Evolutionary conservation across 1,284 basidiomycete genomes (phyloP).

Genomic region (Phaffia rhodozyma): DNA sequence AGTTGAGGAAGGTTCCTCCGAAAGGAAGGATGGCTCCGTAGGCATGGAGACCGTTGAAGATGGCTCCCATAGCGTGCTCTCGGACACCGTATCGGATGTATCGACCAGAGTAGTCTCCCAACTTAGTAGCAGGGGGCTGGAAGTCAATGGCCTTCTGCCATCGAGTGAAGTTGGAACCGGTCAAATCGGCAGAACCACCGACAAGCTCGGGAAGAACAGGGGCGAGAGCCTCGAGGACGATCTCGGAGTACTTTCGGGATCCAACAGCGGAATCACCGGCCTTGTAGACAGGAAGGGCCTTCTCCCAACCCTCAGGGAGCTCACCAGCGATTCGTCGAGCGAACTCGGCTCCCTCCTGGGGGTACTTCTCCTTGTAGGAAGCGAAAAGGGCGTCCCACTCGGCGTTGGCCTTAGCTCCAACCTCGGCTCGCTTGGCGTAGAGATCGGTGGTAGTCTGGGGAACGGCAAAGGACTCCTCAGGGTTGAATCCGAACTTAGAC

Average conservation of each 20-base stretch:
- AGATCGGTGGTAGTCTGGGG: conserved; percentile 60
- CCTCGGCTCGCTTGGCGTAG: conserved; percentile 55
- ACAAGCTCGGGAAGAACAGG: conserved; percentile 68
- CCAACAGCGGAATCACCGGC: conserved; percentile 71
- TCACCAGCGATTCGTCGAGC: conserved; percentile 69
- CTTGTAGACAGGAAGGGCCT: conserved; percentile 65
- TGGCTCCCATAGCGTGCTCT: conserved; percentile 94
- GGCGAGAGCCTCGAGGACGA: conserved; percentile 64
- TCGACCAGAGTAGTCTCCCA: conserved; percentile 73
- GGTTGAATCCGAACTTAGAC: conserved; percentile 70
- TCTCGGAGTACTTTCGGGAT: conserved; percentile 85
- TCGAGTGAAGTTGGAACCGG: conserved; percentile 81
- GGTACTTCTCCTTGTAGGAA: conserved; percentile 64
- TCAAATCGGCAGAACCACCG: conserved; percentile 86
- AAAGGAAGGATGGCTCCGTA: conserved; percentile 78
- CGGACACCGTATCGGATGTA: conserved; percentile 95
- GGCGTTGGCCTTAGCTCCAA: conserved; percentile 60
- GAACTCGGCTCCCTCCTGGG: conserved; percentile 73
- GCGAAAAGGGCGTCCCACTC: conserved; percentile 64
- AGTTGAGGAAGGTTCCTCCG: conserved; percentile 67
- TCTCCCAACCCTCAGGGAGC: conserved; percentile 79
- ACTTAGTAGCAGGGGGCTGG: conserved; percentile 73
- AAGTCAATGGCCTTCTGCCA: conserved; percentile 58
- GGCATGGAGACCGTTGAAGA: conserved; percentile 76
- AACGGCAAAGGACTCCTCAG: conserved; percentile 66